phyloP scores from a whole-genome alignment of 2,329 filamentous ascomycete genomes.

The Pyrenophora tritici-repentis region DNA sequence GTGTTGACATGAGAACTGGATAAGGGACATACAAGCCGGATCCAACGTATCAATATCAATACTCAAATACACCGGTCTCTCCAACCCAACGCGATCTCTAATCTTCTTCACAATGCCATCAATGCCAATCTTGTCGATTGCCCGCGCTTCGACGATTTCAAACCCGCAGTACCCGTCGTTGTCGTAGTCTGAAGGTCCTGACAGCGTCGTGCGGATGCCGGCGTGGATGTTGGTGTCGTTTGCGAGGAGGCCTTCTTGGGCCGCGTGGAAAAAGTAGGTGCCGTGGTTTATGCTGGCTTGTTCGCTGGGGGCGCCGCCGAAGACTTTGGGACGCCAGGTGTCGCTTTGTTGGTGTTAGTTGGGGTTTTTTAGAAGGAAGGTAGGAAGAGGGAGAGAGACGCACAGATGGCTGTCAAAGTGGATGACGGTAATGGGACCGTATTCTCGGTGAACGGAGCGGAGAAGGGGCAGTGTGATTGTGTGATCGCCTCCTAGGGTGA shows the following conservation, averaged over 20 bases:
- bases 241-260: slow-evolving; percentile 74
- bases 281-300: slow-evolving; percentile 82
- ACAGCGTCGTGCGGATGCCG: slow-evolving; percentile 81
- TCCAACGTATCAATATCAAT: slow-evolving; percentile 90
- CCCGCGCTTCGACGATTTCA: slow-evolving; percentile 76
- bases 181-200: slow-evolving; percentile 78
- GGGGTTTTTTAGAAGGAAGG: too few species aligned
- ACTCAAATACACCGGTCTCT: slow-evolving; percentile 77
- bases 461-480: slow-evolving; percentile 65
- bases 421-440: slow-evolving; percentile 68
- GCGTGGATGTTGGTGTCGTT: slow-evolving; percentile 89
- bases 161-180: slow-evolving; percentile 87
- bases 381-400: slow-evolving; percentile 8
- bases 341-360: slow-evolving; percentile 39
- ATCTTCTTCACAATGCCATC: slow-evolving; percentile 81
- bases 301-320: slow-evolving; percentile 78
- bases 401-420: slow-evolving; percentile 67
- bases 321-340: slow-evolving; percentile 81
- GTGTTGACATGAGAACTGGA: too few species aligned
- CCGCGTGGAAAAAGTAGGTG: slow-evolving; percentile 85
- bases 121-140: slow-evolving; percentile 70
- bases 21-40: slow-evolving; percentile 74
- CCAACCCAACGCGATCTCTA: slow-evolving; percentile 72
- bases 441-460: slow-evolving; percentile 65
- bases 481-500: slow-evolving; percentile 70